Conservation (phyloP, 768 basidiomycete genomes). For the Solioccasus polychromus region DNA sequence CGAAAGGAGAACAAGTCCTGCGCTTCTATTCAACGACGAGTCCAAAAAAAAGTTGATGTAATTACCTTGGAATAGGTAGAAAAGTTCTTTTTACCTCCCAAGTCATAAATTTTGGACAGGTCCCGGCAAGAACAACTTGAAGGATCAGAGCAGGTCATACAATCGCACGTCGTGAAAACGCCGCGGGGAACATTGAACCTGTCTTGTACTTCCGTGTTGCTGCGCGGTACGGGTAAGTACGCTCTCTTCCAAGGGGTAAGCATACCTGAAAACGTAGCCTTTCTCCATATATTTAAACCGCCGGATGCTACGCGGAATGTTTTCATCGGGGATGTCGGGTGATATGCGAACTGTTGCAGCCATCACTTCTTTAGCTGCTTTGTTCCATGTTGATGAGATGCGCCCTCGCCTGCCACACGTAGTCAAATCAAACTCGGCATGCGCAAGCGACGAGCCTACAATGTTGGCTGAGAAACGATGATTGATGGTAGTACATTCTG, state of each 20-base stretch:
- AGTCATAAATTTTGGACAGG: constrained; percentile 38
- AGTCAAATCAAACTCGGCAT: constrained; percentile 2
- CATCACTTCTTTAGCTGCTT: constrained; percentile 19
- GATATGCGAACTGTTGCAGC: constrained; percentile 36
- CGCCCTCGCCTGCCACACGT: constrained; percentile 19
- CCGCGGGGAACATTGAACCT: constrained; percentile 27
- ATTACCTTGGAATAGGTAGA: constrained; percentile 46
- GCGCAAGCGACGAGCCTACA: constrained; percentile 13
- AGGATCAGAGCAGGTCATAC: constrained; percentile 34
- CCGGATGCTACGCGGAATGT: constrained; percentile 40
- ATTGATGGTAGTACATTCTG: constrained; percentile 14
- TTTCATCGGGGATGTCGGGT: constrained; percentile 32
- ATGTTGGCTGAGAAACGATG: constrained; percentile 17
- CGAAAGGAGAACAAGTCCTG: constrained; percentile 53
- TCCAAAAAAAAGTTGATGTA: neutral
- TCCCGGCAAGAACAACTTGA: constrained; percentile 48
- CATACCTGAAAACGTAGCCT: constrained; percentile 47
- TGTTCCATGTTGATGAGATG: constrained; percentile 32
- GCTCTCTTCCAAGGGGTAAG: neutral
- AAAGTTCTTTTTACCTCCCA: constrained; percentile 18
- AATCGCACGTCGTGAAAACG: constrained; percentile 45
- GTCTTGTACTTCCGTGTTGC: constrained; percentile 15
- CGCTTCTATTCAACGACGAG: neutral
- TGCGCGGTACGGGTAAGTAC: constrained; percentile 10
- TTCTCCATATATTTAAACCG: constrained; percentile 54